Percentiles rank a stretch among this genome's conserved stretches.
phyloP scores from a whole-genome alignment of 305 asterid species.

The Rubia tinctorum region DNA sequence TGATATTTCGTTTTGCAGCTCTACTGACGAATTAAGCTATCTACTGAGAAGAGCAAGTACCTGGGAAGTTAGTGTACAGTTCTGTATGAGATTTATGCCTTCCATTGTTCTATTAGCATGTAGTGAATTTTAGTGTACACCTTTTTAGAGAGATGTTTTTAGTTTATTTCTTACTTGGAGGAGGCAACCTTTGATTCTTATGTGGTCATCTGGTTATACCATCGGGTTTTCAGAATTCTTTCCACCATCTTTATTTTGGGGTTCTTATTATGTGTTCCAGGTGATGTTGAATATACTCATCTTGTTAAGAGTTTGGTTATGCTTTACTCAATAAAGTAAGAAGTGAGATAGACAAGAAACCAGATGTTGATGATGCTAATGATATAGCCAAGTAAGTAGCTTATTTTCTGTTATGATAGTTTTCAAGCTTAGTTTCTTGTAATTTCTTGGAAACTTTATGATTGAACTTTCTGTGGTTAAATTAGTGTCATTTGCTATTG shows the following conservation, averaged over 20 bases:
- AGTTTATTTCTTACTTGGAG: neutral
- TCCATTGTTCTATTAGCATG: neutral
- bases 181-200: neutral
- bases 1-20: slow-evolving; percentile 33
- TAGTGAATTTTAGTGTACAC: neutral
- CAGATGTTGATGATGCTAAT: slow-evolving; percentile 67
- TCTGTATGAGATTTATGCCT: neutral
- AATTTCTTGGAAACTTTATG: neutral
- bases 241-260: slow-evolving; percentile 20
- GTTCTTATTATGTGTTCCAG: slow-evolving; percentile 41
- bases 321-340: slow-evolving; percentile 94
- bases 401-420: neutral
- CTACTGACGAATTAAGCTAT: slow-evolving; percentile 93
- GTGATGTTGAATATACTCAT: slow-evolving; percentile 99
- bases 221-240: slow-evolving; percentile 9
- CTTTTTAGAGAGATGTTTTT: neutral
- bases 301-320: slow-evolving; percentile 93
- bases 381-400: slow-evolving; percentile 59
- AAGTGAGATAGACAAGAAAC: slow-evolving; percentile 91
- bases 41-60: slow-evolving; percentile 96
- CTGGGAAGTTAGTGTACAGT: slow-evolving; percentile 72
- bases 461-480: neutral
- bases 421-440: neutral
- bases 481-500: neutral
- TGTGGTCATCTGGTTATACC: neutral